These are phyloP conservation scores for Eucalyptus sp. DNA, from an alignment of 345 rosid genomes.

Conservation along the genomic window DNA sequence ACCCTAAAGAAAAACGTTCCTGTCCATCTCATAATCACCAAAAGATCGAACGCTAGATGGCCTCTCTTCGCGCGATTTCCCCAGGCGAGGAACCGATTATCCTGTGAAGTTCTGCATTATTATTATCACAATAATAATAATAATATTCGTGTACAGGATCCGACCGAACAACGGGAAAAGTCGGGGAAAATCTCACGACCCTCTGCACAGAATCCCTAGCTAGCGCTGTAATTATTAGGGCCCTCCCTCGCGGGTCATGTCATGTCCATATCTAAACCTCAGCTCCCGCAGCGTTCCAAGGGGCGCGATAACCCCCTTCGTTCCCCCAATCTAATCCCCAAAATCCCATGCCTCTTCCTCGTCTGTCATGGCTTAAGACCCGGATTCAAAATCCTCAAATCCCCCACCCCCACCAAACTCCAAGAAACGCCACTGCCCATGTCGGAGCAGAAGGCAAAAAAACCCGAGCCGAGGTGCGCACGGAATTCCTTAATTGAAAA, in stretches of 20 bases:
- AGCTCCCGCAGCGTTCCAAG: neutral
- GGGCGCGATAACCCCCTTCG: neutral
- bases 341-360: neutral
- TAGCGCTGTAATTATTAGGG: neutral
- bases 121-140: neutral
- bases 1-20: neutral
- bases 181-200: neutral
- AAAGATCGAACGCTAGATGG: neutral
- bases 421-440: neutral
- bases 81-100: neutral
- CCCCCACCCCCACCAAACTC: neutral
- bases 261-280: neutral
- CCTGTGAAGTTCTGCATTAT: neutral
- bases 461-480: neutral
- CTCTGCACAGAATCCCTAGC: neutral
- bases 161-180: neutral
- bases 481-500: neutral
- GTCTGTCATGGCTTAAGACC: neutral
- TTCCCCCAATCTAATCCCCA: neutral
- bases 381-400: neutral
- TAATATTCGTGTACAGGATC: neutral
- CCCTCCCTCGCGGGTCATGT: neutral
- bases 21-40: neutral
- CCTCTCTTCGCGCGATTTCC: neutral
- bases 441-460: neutral